Base-by-base conservation (phyloP, 805 yeast genomes). In the Clavispora phyllophila region DNA sequence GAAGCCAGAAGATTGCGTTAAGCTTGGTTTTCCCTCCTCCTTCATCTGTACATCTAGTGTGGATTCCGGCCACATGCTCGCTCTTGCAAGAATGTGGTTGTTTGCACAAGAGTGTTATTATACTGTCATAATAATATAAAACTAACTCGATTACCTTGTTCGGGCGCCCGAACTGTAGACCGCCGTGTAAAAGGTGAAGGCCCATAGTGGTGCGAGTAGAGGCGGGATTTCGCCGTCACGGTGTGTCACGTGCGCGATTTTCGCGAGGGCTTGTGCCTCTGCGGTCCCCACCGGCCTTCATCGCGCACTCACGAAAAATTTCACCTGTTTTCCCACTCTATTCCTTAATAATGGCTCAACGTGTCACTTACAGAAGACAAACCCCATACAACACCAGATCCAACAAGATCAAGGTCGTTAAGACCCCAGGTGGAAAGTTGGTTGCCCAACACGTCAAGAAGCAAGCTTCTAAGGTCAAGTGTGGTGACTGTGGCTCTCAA, bases 381-480 rank as follows among this genome's bases (percentile, higher is more conserved):
- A 55, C 56, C 49, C 59, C 59, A 50, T 55, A 89, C 96, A 93
- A 93, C 96, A 90, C 99, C 84, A 85, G 84, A 77, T 93, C 99
- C 65, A 93, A 93, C 96, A 87, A 86, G 82, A 91, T 93, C 82
- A 91, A 87, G 90, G 95, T 91, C 76, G 96, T 91, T 66, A 93
- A 91, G 87, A 93, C 99, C 78, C 99, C 99, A 76, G 99, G 99
- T 83, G 98, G 98, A 72, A 85, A 84, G 76, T 84, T 93, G 76
- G 84, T 89, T 72, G 96, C 96, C 70, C 96, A 90, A 76, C 99
- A 93, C 81, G 79, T 88, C 69, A 87, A 87, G 85, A 89, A 89
- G 83, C 68, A 68, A 61, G 96, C 88, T 65, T 71, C 95, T 65
- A 82, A 87, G 78, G 84, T 84, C 69, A 84, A 82, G 72, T 84